Base-by-base conservation (phyloP, 2,329 filamentous ascomycete genomes). In the Sporothrix brasiliensis region DNA sequence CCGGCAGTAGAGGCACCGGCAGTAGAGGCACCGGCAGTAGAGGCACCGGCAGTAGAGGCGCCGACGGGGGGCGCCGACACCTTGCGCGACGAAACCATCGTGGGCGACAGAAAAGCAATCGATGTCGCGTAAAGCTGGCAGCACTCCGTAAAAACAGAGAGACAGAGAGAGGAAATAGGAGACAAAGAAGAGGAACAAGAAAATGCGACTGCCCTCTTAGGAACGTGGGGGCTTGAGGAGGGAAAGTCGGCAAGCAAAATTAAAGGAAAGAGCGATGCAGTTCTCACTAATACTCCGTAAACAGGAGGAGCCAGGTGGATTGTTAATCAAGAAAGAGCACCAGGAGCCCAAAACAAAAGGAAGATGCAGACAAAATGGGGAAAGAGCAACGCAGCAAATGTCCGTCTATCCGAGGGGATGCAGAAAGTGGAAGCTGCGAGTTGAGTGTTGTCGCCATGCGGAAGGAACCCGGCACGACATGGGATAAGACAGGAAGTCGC, bases 21-120 rank as follows among this genome's bases (percentile, higher is more conserved):
- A 24, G 24, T 24, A 24, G 24, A 24, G 30, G 30, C 30, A 6
- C 30, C 6, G 47, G 61, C 16, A 47, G 30, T 41, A 21, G 41
- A 21, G 39, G 21, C 4, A 7, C 6, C 34, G 34, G 34, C 34
- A 34, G 34, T 2, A 5, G 34, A 34, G 34, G 1, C 24, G 47
- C 63, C 63, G 19, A 24, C 21, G 63, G 6, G n/a, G 14, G 19
- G 4, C 27, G 52, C 63, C 63, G 63, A 27, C 63, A 19, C 19
- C 60, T 63, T 41, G 60, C 60, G 60, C 21, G 60, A 61, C 56
- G 44, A 49, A 24, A 63, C 60, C 60, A 63, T 63, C 41, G 21
- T 27, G 60, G 60, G 60, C 34, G 60, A 47, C 14, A 63, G 34
- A 24, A 24, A 13, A 19, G 34, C 13, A 9, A 3, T 39, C 4